Evolutionary conservation across 163 green algal species (phyloP), one percentile per base, ranked within the genome.

Genomic region (Scenedesmus sp.): DNA sequence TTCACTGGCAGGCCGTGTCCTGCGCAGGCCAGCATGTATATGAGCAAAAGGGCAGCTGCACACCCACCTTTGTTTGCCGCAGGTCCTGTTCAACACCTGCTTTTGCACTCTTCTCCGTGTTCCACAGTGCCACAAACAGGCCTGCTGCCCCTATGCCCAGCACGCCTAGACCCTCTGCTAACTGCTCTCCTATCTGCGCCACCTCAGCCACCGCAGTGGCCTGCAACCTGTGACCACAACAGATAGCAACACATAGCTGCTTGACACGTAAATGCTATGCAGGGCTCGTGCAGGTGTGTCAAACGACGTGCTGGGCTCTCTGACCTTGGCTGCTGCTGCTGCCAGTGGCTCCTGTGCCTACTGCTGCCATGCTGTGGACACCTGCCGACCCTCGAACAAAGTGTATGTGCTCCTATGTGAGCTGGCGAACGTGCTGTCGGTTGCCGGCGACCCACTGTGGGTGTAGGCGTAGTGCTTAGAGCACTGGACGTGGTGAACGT

Each of bases 51-150:
- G 56, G 6, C n/a, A 61, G 26, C 26, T 9, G 37, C 1, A 5
- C 24, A 30, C 16, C 43, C 44, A 85, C 87, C 87, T 87, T 81
- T 26, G 24, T 1, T 30, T 30, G 33, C 33, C 42, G 16, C 4
- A 88, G 13, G 0, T 89, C 81, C 65, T 73, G 46, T 40, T 89
- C 70, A 6, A 81, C 26, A 0, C 40, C 16, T 51, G 85, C 89
- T 81, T 92, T 93, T 33, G 56, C 73, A 30, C 87, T 81, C 46
- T 83, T 87, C 72, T 93, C 90, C 7, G 91, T 30, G 46, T 91
- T 56, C 76, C 85, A 93, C 1, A 94, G 83, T 0, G 90, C 90
- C 0, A 89, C 65, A 26, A 92, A 92, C 16, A 89, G 9, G 56
- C 78, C 87, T 18, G 42, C 87, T n/a, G 68, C 6, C 9, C 35